Evolutionary conservation across 371 early-diverging fungal genomes (phyloP).

Genomic region (Gilbertella persicaria): DNA sequence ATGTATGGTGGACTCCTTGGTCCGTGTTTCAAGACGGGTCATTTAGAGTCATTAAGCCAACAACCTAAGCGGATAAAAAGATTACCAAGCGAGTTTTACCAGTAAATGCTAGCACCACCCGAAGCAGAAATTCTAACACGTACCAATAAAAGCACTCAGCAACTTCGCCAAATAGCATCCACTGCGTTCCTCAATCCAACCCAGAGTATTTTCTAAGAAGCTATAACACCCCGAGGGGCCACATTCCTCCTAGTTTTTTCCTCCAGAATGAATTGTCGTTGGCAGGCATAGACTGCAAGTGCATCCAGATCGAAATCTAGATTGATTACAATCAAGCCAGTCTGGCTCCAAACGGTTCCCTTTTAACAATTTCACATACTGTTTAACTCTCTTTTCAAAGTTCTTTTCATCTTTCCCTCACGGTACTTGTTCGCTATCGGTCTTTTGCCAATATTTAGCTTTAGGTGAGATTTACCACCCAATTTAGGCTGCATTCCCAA

Average conservation of each 20-base stretch:
- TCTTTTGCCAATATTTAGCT: constrained; percentile 74
- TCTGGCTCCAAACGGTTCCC: constrained; percentile 32
- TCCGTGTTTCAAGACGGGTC: too few species aligned
- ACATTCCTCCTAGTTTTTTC: constrained; percentile 31
- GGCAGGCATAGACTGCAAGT: constrained; percentile 37
- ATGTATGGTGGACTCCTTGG: too few species aligned
- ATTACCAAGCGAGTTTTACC: not conserved
- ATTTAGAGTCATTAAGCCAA: constrained; percentile 18
- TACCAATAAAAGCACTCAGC: constrained; percentile 5
- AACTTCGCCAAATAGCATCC: constrained; percentile 8
- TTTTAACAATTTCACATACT: constrained; percentile 50
- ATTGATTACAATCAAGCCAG: constrained; percentile 25
- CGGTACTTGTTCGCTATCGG: constrained; percentile 80
- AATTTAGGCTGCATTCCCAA: constrained; percentile 65
- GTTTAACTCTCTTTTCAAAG: constrained; percentile 55
- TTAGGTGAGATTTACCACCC: constrained; percentile 68
- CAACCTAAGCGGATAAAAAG: constrained; percentile 13
- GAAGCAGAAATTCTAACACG: constrained; percentile 11
- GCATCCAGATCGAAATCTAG: constrained; percentile 19
- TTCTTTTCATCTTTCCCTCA: constrained; percentile 75
- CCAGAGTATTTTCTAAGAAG: too few species aligned
- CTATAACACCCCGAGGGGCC: too few species aligned
- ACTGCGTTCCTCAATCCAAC: too few species aligned
- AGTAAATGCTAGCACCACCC: constrained; percentile 10
- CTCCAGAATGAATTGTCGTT: constrained; percentile 44